These are phyloP conservation scores for Acanthamoeba rhysodes DNA, from an alignment of 208 protist species.

Conservation along the genomic window DNA sequence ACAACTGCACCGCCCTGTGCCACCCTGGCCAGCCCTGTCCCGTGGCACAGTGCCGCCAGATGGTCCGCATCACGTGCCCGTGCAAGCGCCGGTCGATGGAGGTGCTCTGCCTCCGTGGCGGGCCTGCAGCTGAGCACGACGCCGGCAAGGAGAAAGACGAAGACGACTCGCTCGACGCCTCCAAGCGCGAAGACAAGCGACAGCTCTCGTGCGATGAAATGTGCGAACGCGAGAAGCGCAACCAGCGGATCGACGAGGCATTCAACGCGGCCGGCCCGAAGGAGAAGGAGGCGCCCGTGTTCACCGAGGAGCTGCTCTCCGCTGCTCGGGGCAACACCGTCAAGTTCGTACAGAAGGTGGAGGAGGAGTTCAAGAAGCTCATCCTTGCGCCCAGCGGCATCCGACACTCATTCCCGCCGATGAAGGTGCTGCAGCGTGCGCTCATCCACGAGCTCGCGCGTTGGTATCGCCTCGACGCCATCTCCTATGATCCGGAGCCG, in stretches of 20 bases:
- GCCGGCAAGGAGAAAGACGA: neutral
- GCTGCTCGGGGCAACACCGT: neutral
- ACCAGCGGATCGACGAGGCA: constrained; percentile 80
- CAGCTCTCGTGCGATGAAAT: constrained; percentile 83
- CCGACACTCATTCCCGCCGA: constrained; percentile 50
- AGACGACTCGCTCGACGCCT: neutral
- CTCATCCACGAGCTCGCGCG: constrained; percentile 70
- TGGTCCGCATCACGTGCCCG: constrained; percentile 77
- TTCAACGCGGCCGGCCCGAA: constrained; percentile 54
- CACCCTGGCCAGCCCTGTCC: constrained; percentile 83
- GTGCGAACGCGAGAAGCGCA: constrained; percentile 81
- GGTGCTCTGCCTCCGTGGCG: constrained; percentile 78
- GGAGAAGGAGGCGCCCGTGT: constrained; percentile 25
- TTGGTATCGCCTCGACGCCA: constrained; percentile 29
- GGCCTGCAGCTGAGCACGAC: constrained; percentile 22
- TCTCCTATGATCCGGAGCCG: constrained; percentile 62
- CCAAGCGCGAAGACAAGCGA: constrained; percentile 52
- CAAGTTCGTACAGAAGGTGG: constrained; percentile 53
- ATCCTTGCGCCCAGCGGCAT: constrained; percentile 12
- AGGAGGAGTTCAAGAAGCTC: constrained; percentile 51
- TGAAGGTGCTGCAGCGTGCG: constrained; percentile 31
- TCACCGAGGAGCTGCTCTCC: constrained; percentile 43
- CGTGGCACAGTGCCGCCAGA: constrained; percentile 36
- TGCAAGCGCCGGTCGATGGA: constrained; percentile 82
- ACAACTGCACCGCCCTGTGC: constrained; percentile 76